These are phyloP conservation scores for Anisodus tanguticus DNA, from an alignment of 257 asterid species.

Conservation along the genomic window DNA sequence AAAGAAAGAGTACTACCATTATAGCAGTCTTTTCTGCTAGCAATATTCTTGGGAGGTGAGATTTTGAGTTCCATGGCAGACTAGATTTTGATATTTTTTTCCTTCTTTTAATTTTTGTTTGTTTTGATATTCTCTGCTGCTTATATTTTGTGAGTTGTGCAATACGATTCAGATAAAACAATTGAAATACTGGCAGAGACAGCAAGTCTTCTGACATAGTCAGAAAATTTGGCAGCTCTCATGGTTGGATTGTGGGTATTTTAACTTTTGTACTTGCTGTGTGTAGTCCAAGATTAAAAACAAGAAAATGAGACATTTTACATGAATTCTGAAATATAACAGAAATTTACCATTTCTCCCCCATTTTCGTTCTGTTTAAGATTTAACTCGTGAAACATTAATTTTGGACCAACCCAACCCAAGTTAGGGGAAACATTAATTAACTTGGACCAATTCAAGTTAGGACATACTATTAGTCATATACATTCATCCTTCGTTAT, in stretches of 20 bases:
- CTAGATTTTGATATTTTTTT: neutral
- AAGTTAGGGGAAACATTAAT: too few species aligned
- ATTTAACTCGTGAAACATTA: neutral
- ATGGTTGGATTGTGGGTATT: neutral
- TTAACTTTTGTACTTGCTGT: neutral
- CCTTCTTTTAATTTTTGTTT: neutral
- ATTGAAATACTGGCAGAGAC: neutral
- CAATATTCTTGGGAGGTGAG: slow-evolving; percentile 6
- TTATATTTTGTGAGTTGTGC: neutral
- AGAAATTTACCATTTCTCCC: neutral
- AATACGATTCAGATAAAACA: slow-evolving; percentile 26
- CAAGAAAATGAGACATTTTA: neutral
- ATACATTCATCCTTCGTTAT: too few species aligned
- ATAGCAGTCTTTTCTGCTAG: neutral
- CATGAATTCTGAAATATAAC: neutral
- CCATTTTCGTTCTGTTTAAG: neutral
- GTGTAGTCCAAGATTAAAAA: neutral
- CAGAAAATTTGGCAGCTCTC: slow-evolving; percentile 19
- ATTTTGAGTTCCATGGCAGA: slow-evolving; percentile 3
- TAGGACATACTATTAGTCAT: neutral
- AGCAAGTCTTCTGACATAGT: slow-evolving; percentile 25
- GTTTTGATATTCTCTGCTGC: neutral
- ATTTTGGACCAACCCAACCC: too few species aligned
- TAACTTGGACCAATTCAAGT: neutral
- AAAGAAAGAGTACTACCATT: neutral